phyloP scores from a whole-genome alignment of 2,329 filamentous ascomycete genomes.

The Apiospora saccharicola region DNA sequence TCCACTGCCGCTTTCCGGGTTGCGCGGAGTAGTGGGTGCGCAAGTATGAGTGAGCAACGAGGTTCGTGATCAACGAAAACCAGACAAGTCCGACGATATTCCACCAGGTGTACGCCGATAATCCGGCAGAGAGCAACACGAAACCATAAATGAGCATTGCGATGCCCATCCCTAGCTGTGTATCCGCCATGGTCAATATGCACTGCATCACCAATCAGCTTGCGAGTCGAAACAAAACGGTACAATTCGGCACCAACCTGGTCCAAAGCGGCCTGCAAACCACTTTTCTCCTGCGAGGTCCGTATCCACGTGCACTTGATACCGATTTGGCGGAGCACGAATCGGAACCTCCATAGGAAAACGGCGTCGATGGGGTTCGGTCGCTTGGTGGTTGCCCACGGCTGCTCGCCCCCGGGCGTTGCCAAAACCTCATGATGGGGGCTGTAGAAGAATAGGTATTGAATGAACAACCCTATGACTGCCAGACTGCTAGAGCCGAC shows the following conservation, averaged over 20 bases:
- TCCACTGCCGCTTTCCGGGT: constrained; percentile 34
- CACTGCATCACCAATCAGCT: constrained; percentile 25
- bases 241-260: constrained; percentile 29
- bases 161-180: constrained; percentile 36
- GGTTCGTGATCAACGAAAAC: constrained; percentile 38
- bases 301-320: constrained; percentile 28
- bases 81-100: constrained; percentile 36
- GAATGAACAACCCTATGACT: constrained; percentile 33
- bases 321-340: constrained; percentile 32
- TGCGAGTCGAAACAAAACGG: background rate
- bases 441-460: constrained; percentile 36
- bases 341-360: constrained; percentile 33
- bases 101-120: constrained; percentile 39
- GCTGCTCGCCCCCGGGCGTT: background rate
- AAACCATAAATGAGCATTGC: constrained; percentile 36
- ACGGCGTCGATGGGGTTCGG: constrained; percentile 35
- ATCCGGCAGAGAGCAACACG: constrained; percentile 30
- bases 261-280: constrained; percentile 33
- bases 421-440: constrained; percentile 29
- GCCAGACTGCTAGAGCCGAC: constrained; percentile 35
- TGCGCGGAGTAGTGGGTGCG: constrained; percentile 33
- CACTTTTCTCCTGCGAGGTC: constrained; percentile 21
- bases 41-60: constrained; percentile 34
- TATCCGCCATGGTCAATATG: constrained; percentile 34
- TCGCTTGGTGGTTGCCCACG: constrained; percentile 9